Evolutionary conservation across 768 basidiomycete genomes (phyloP).

Genomic region (Sarcodon sp.): DNA sequence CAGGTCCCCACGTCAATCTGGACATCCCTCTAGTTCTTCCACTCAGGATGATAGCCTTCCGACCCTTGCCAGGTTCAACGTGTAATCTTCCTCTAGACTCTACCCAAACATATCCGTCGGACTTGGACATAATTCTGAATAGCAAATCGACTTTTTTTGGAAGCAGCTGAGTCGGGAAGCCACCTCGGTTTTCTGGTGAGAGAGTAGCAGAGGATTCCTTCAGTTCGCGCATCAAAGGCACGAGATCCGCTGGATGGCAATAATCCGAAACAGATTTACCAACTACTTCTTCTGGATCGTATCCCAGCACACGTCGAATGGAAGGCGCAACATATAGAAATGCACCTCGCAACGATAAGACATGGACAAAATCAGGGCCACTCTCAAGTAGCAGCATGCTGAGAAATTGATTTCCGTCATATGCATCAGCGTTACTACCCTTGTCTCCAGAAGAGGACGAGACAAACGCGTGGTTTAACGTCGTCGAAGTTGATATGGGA

Average conservation of each 20-base stretch:
- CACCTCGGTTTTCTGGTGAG: conserved; percentile 6
- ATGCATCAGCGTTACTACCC: conserved; percentile 11
- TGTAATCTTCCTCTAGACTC: conserved; percentile 84
- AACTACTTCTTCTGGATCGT: conserved; percentile 73
- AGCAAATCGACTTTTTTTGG: conserved; percentile 70
- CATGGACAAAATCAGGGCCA: conserved; percentile 74
- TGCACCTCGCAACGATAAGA: conserved; percentile 83
- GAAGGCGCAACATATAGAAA: conserved; percentile 90
- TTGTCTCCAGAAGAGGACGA: conserved; percentile 5
- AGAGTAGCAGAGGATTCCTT: conserved; percentile 48
- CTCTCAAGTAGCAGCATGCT: conserved; percentile 48
- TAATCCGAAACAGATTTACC: conserved; percentile 69
- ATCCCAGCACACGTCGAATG: conserved; percentile 69
- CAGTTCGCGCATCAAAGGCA: conserved; percentile 84
- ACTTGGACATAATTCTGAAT: conserved; percentile 68
- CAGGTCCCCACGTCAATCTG: conserved; percentile 42
- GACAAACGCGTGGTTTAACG: conserved; percentile 4
- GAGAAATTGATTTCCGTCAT: conserved; percentile 33
- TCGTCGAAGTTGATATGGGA: conserved; percentile 13
- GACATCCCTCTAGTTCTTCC: conserved; percentile 67
- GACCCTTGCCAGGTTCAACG: conserved; percentile 85
- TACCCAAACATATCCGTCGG: conserved; percentile 69
- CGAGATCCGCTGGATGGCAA: conserved; percentile 82
- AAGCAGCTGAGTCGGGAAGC: not conserved
- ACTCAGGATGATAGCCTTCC: conserved; percentile 88